Base-by-base conservation (phyloP, 495 filamentous ascomycete genomes). In the Corynascus novoguineensis region DNA sequence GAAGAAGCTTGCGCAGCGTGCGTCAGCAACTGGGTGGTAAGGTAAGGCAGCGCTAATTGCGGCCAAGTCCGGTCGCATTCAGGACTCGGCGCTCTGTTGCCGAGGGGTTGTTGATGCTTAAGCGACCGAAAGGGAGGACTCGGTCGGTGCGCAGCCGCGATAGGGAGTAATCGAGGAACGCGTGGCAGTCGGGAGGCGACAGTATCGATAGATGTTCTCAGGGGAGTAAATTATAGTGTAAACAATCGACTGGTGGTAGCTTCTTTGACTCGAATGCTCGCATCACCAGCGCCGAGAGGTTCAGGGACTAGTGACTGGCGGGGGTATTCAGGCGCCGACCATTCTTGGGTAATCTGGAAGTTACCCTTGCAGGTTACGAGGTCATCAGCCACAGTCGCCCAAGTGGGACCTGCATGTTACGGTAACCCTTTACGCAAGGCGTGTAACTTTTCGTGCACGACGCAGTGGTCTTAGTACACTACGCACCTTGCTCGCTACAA, bases 251-350 rank as follows among this genome's bases (percentile, higher is more conserved):
- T 32, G 15, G 42, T 24, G 42, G 41, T 25, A 35, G 47, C 44
- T 48, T 53, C 41, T 37, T 59, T 48, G 51, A 59, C 44, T 51
- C 38, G 10, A 21, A 19, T 31, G 55, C 56, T 48, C 53, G 56
- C 56, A 53, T 53, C 56, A 53, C 48, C 29, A 27, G 45, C 25
- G 19, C 32, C 32, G n/a, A 19, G 40, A 29, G 31, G 12, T 48
- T 53, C 49, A 59, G 41, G 49, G 48, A 35, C 7, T 25, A 24
- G 3, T 6, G 15, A 32, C 28, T 32, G 25, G 28, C 15, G 46
- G 46, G 21, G 28, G 27, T 19, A 17, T 17, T 21, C 12, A 10
- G 17, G 11, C n/a, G 21, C 24, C 21, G 37, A 41, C 37, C 2
- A 8, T 31, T 35, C n/a, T 19, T 19, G 11, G 5, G 11, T 12